Percentiles rank a stretch among this genome's conserved stretches.
phyloP scores from a whole-genome alignment of 2,329 filamentous ascomycete genomes.

The Neospermospora avenae region DNA sequence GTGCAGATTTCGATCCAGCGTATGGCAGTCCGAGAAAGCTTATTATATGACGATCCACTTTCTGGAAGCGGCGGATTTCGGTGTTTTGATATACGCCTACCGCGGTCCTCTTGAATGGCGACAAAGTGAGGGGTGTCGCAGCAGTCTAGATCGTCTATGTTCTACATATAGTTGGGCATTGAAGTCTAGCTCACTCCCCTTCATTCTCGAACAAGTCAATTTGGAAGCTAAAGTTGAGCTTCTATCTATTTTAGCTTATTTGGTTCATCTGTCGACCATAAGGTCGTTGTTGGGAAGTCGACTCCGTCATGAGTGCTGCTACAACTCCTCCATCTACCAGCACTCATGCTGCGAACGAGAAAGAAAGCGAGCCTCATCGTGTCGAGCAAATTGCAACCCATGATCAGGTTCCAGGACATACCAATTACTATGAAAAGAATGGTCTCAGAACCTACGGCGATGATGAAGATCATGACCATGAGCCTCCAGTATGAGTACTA shows the following conservation, averaged over 20 bases:
- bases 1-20: background rate
- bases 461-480: slow-evolving; percentile 45
- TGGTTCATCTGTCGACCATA: background rate
- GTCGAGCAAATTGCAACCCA: slow-evolving; percentile 11
- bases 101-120: background rate
- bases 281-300: background rate
- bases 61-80: background rate
- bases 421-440: slow-evolving; percentile 26
- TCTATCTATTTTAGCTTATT: background rate
- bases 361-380: background rate
- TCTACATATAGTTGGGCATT: background rate
- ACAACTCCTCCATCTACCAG: slow-evolving; percentile 11
- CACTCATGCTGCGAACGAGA: slow-evolving; percentile 6
- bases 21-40: background rate
- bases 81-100: background rate
- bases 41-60: background rate
- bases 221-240: background rate
- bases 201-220: background rate
- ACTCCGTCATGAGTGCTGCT: slow-evolving; percentile 4
- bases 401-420: slow-evolving; percentile 24
- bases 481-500: slow-evolving; percentile 40
- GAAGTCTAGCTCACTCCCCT: background rate
- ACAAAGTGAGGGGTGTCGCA: background rate
- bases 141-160: background rate
- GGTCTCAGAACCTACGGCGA: slow-evolving; percentile 45